A percentile compares a stretch with the other conserved stretches of the same genome.
Conservation (phyloP, 345 rosid genomes). For the Brassica rapa region DNA sequence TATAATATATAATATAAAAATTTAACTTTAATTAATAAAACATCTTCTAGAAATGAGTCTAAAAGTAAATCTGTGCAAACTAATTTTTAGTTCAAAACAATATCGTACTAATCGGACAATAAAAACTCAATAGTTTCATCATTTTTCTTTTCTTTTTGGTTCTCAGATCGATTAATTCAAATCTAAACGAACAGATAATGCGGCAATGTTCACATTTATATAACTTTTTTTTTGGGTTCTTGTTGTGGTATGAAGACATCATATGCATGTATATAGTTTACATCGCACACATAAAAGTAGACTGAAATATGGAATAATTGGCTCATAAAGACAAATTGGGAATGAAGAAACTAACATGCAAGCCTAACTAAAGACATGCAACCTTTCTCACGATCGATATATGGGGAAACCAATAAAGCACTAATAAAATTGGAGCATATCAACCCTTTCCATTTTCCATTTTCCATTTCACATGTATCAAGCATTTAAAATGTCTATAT, state of each 20-base stretch:
- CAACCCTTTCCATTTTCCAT: not conserved
- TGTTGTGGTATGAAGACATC: not conserved
- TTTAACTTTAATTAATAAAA: no score
- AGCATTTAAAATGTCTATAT: not conserved
- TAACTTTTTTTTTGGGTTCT: not conserved
- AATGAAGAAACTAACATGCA: slow-evolving; percentile 28
- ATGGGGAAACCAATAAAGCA: slow-evolving; percentile 22
- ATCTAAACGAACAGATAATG: not conserved
- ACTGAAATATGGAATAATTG: not conserved
- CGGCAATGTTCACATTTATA: not conserved
- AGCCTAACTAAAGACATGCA: slow-evolving; percentile 30
- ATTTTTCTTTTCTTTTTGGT: not conserved
- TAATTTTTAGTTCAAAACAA: no score
- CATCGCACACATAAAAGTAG: not conserved
- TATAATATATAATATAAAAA: no score
- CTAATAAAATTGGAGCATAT: not conserved
- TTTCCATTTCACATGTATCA: slow-evolving; percentile 16
- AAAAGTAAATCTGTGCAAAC: no score
- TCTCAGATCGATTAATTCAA: not conserved
- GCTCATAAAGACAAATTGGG: not conserved
- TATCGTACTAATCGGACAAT: no score
- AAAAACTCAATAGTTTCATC: not conserved
- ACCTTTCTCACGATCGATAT: slow-evolving; percentile 35
- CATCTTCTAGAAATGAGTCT: no score
- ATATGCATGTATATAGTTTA: not conserved